Percentiles rank a stretch among this genome's conserved stretches.
Conservation (phyloP, 208 protist species). For the Lotmaria passim region DNA sequence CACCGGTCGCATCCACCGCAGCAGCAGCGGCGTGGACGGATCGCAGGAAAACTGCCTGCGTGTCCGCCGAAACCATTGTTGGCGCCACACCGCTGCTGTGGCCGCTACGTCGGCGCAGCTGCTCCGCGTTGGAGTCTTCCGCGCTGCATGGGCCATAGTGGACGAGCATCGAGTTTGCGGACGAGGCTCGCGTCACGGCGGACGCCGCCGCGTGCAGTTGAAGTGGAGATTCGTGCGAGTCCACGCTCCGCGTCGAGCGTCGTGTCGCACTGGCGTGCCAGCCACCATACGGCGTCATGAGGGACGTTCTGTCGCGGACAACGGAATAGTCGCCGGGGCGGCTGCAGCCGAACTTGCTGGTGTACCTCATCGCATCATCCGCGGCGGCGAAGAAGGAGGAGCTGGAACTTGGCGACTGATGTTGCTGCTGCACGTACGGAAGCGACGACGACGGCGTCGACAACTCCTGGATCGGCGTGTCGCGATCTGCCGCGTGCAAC, state of each 20-base stretch:
- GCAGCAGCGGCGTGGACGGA: conserved; percentile 13
- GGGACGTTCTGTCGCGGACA: background rate
- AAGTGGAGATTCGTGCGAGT: background rate
- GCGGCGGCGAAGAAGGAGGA: conserved; percentile 22
- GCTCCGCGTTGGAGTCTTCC: background rate
- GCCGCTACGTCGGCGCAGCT: background rate
- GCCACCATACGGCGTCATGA: background rate
- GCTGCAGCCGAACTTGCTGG: background rate
- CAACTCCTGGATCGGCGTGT: background rate
- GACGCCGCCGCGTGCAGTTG: background rate
- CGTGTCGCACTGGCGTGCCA: background rate
- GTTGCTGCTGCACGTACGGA: background rate
- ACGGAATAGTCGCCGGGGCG: background rate
- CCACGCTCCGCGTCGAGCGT: no score
- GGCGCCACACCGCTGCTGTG: background rate
- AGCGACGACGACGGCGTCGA: background rate
- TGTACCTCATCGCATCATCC: background rate
- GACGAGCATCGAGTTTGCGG: conserved; percentile 3
- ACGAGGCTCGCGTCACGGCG: background rate
- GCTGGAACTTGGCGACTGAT: background rate
- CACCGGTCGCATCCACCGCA: background rate
- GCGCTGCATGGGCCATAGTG: background rate
- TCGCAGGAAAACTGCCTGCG: conserved; percentile 14
- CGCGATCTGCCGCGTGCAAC: background rate
- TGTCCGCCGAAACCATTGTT: no score